Evolutionary conservation across 2,329 filamentous ascomycete genomes (phyloP).

Genomic region (Aspergillus novoparasiticus): DNA sequence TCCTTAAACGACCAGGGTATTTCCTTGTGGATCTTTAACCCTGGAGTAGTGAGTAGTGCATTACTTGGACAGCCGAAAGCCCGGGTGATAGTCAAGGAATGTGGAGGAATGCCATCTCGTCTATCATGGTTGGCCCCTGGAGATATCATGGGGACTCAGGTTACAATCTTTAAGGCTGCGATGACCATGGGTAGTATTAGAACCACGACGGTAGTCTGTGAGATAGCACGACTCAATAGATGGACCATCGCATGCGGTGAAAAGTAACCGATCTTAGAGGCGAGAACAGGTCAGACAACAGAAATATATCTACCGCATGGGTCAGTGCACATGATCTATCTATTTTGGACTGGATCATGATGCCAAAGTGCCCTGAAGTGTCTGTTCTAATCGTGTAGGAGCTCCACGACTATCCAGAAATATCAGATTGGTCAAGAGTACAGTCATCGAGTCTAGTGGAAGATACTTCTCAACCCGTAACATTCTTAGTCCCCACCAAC

Average conservation of each 20-base stretch:
- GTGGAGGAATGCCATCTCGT: conserved; percentile 10
- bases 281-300: neutral
- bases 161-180: conserved; percentile 11
- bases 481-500: neutral
- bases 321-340: neutral
- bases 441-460: neutral
- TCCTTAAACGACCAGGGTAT: neutral
- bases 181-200: conserved; percentile 14
- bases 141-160: conserved; percentile 16
- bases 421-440: neutral
- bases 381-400: neutral
- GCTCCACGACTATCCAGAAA: neutral
- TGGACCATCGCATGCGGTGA: neutral
- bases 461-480: neutral
- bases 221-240: neutral
- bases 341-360: neutral
- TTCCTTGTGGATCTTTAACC: neutral
- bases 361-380: neutral
- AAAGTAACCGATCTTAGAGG: neutral
- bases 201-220: neutral
- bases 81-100: neutral
- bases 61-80: neutral
- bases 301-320: neutral
- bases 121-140: neutral
- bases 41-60: neutral